Evolutionary conservation across 176 grass and related monocot genomes (phyloP).

Genomic region (Chloris gayana): DNA sequence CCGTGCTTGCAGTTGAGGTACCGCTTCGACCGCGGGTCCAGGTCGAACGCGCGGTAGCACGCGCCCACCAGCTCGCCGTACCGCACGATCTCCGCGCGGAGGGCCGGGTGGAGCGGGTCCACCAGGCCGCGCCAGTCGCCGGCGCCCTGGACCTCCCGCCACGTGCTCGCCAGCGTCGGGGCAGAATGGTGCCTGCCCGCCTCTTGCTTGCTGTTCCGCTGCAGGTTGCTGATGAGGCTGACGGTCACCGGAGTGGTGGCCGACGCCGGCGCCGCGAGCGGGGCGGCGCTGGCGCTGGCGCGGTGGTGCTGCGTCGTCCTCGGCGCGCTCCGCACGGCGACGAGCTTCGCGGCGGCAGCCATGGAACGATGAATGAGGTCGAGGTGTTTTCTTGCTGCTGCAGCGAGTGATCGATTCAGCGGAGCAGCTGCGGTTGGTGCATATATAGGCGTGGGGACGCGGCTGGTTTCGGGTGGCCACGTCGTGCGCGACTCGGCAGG

Average conservation of each 20-base stretch:
- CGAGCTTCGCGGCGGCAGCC: constrained; percentile 1
- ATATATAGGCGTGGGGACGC: constrained; percentile 19
- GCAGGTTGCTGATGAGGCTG: background rate
- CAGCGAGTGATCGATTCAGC: no score
- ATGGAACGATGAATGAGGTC: background rate
- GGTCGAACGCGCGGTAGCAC: constrained; percentile 70
- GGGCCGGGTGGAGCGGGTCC: constrained; percentile 62
- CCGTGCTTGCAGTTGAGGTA: constrained; percentile 82
- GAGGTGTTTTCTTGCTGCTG: no score
- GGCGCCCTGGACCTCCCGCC: constrained; percentile 65
- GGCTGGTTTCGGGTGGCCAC: constrained; percentile 9
- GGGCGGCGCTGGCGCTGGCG: background rate
- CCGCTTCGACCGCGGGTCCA: constrained; percentile 53
- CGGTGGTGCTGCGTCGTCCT: background rate
- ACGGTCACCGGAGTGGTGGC: constrained; percentile 3
- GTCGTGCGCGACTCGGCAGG: background rate
- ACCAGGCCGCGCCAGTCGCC: constrained; percentile 61
- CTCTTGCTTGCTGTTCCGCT: background rate
- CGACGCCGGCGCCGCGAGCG: background rate
- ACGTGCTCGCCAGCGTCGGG: constrained; percentile 48
- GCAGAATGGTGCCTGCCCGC: no score
- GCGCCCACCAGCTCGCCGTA: constrained; percentile 70
- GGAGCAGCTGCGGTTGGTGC: background rate
- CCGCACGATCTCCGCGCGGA: constrained; percentile 60
- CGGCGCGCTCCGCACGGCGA: background rate